Conservation (phyloP, 345 rosid genomes). For the Boechera stricta region DNA sequence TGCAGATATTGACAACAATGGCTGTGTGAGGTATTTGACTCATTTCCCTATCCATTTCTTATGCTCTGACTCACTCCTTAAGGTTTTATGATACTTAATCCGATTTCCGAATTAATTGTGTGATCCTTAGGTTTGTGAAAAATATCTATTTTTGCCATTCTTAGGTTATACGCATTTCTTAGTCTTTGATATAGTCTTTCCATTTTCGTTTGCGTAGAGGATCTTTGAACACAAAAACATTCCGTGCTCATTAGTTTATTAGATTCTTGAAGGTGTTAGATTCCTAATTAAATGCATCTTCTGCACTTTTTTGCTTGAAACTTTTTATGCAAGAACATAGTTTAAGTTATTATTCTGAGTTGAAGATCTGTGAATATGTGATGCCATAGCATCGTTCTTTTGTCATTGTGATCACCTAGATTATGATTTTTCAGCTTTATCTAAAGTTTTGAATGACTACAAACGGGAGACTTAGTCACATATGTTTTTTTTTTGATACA, state of each 20-base stretch:
- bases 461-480: neutral
- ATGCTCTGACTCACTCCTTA: neutral
- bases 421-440: conserved; percentile 4
- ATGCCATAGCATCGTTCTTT: neutral
- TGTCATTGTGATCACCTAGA: neutral
- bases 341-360: neutral
- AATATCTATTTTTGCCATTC: neutral
- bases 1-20: conserved; percentile 93
- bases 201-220: neutral
- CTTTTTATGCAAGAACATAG: neutral
- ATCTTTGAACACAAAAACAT: neutral
- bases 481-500: neutral
- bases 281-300: neutral
- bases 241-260: neutral
- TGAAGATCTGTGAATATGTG: neutral
- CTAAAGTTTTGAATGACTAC: neutral
- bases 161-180: neutral
- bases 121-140: neutral
- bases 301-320: neutral
- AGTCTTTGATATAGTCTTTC: conserved; percentile 10
- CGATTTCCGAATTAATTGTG: neutral
- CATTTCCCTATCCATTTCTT: neutral
- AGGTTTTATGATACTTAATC: neutral
- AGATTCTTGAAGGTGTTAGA: conserved; percentile 23
- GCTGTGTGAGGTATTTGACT: conserved; percentile 74